phyloP scores from a whole-genome alignment of 495 filamentous ascomycete genomes.

The Penicillium daleae region DNA sequence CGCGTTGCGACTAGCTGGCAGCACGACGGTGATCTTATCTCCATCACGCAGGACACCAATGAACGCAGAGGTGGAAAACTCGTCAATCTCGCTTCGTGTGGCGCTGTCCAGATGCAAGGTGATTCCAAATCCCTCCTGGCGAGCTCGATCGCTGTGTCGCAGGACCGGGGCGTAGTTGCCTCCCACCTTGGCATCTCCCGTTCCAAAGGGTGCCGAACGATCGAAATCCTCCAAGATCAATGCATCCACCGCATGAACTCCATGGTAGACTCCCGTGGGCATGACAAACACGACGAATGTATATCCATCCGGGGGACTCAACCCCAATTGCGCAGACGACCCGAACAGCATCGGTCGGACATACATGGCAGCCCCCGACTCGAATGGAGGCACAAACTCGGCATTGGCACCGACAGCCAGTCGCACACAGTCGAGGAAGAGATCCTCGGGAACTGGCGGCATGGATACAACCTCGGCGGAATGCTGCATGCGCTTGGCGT shows the following conservation, averaged over 20 bases:
- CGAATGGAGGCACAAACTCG: slow-evolving; percentile 82
- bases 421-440: slow-evolving; percentile 74
- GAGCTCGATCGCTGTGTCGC: slow-evolving; percentile 75
- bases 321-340: slow-evolving; percentile 74
- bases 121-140: slow-evolving; percentile 75
- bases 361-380: slow-evolving; percentile 86
- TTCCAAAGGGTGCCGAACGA: slow-evolving; percentile 57
- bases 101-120: slow-evolving; percentile 86
- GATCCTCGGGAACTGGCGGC: slow-evolving; percentile 69
- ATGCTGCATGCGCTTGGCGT: slow-evolving; percentile 79
- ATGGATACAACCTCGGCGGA: slow-evolving; percentile 78
- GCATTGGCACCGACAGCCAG: slow-evolving; percentile 84
- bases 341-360: slow-evolving; percentile 87
- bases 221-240: slow-evolving; percentile 73
- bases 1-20: slow-evolving; percentile 78
- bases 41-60: slow-evolving; percentile 66
- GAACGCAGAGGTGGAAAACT: slow-evolving; percentile 89
- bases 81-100: slow-evolving; percentile 78
- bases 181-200: slow-evolving; percentile 58
- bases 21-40: slow-evolving; percentile 68
- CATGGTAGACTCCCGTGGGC: slow-evolving; percentile 89
- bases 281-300: slow-evolving; percentile 83
- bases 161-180: slow-evolving; percentile 74
- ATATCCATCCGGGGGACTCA: slow-evolving; percentile 86
- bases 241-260: slow-evolving; percentile 76